Evolutionary conservation across 2,329 filamentous ascomycete genomes (phyloP).

Genomic region (Penicillium sp.): DNA sequence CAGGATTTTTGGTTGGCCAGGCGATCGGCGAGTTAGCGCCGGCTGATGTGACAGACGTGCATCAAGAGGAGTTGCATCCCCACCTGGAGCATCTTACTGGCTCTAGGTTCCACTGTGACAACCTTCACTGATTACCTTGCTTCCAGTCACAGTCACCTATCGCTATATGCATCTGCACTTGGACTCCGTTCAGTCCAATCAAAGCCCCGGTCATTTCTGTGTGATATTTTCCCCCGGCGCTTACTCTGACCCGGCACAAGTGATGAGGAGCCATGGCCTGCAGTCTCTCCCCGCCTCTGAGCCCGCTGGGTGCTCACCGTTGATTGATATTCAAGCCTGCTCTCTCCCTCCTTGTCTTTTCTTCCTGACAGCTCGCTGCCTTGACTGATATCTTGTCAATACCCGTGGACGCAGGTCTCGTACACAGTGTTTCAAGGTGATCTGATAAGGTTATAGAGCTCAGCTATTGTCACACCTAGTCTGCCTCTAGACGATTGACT

Average conservation of each 20-base stretch:
- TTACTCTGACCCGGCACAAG: slow-evolving; percentile 24
- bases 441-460: slow-evolving; percentile 13
- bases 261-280: slow-evolving; percentile 21
- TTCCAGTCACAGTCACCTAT: slow-evolving; percentile 24
- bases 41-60: slow-evolving; percentile 22
- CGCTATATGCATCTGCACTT: slow-evolving; percentile 6
- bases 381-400: slow-evolving; percentile 19
- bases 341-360: slow-evolving; percentile 16
- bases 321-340: slow-evolving; percentile 31
- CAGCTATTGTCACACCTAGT: slow-evolving; percentile 17
- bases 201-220: slow-evolving; percentile 5
- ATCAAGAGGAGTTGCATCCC: slow-evolving; percentile 11
- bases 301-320: slow-evolving; percentile 14
- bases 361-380: slow-evolving; percentile 17
- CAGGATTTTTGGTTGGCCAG: slow-evolving; percentile 27
- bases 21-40: slow-evolving; percentile 30
- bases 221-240: slow-evolving; percentile 24
- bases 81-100: slow-evolving; percentile 17
- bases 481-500: slow-evolving; percentile 12
- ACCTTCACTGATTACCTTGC: slow-evolving; percentile 23
- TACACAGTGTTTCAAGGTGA: slow-evolving; percentile 20
- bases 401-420: slow-evolving; percentile 31
- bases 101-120: slow-evolving; percentile 31
- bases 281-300: slow-evolving; percentile 21
- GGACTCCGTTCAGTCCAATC: slow-evolving; percentile 14